Evolutionary conservation across 2,329 filamentous ascomycete species (phyloP).

Genomic region (Colletotrichum orchidophilum): DNA sequence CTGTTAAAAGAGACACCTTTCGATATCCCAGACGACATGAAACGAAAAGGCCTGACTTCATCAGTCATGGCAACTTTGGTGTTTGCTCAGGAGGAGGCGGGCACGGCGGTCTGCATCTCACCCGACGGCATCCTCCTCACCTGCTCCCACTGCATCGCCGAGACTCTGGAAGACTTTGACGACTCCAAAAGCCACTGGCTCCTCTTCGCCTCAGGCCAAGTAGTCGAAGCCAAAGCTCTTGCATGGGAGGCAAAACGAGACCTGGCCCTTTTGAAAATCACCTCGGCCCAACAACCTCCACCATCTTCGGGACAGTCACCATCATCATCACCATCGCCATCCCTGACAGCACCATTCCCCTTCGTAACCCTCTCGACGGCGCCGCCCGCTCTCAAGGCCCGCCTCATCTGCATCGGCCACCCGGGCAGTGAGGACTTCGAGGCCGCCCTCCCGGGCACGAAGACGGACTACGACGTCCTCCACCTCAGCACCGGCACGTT

Average conservation of each 20-base stretch:
- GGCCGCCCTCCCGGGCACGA: constrained; percentile 41
- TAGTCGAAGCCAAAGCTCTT: constrained; percentile 49
- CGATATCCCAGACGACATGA: constrained; percentile 19
- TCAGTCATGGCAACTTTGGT: constrained; percentile 48
- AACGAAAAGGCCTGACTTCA: not conserved
- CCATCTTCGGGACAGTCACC: constrained; percentile 8
- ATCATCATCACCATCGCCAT: not conserved
- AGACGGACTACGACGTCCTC: constrained; percentile 57
- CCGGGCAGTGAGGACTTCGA: constrained; percentile 55
- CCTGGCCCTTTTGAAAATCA: constrained; percentile 56
- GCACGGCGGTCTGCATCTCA: constrained; percentile 60
- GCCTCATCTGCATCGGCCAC: constrained; percentile 46
- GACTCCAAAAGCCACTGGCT: constrained; percentile 47
- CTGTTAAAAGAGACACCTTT: constrained; percentile 22
- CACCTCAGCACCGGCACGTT: constrained; percentile 55
- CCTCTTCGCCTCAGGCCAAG: constrained; percentile 50
- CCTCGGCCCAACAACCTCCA: constrained; percentile 36
- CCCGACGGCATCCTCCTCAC: constrained; percentile 55
- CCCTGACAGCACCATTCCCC: constrained; percentile 35
- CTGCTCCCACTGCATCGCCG: constrained; percentile 61
- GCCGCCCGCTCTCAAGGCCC: constrained; percentile 34
- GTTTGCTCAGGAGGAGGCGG: constrained; percentile 59
- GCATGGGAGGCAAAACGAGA: constrained; percentile 55
- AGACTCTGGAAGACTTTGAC: constrained; percentile 47
- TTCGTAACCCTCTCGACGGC: constrained; percentile 29